Evolutionary conservation across 1,139 yeast species (phyloP), one percentile per base, ranked within the genome.

Genomic region (Candida tetrigidarum): DNA sequence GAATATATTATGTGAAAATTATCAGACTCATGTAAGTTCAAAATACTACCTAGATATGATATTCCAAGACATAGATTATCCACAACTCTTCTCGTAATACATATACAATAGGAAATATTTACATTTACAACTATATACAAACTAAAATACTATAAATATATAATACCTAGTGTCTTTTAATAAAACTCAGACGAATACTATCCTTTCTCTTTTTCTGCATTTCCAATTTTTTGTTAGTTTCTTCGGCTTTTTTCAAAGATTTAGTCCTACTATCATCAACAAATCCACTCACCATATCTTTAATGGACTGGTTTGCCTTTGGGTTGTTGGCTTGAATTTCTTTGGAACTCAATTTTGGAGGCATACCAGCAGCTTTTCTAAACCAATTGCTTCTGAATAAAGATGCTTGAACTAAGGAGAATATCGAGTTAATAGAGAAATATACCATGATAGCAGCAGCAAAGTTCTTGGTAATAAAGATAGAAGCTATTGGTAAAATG

Each of bases 371-470:
- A 47, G 68, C 49, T 40, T 69, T 72, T 63, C 97, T 80, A 60
- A 87, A 80, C 46, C 66, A 55, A 41, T 76, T 67, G 52, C 75
- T 79, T 60, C 85, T 83, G 58, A 93, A 75, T 14, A 86, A 56
- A 40, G 79, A 60, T 11, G 93, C 81, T 69, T 92, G 98, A 12
- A 80, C 48, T 44, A 88, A 78, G 0, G 97, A 87, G 53, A 82
- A 80, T 11, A 83, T 56, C 45, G 96, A 89, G 62, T 90, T 90
- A 35, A 86, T 82, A 6, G 95, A 85, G 65, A 93, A 89, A 61
- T 91, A 92, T 45, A 90, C 73, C 54, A 91, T 85, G 30, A 91
- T 90, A 23, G 88, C 96, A 3, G 96, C 82, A 2, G 96, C 86
- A 59, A 93, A 78, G 45, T 84, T 80, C 84, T 87, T 88, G 12